Base-by-base conservation (phyloP, 2,329 filamentous ascomycete genomes). In the Diplocarpon mali region DNA sequence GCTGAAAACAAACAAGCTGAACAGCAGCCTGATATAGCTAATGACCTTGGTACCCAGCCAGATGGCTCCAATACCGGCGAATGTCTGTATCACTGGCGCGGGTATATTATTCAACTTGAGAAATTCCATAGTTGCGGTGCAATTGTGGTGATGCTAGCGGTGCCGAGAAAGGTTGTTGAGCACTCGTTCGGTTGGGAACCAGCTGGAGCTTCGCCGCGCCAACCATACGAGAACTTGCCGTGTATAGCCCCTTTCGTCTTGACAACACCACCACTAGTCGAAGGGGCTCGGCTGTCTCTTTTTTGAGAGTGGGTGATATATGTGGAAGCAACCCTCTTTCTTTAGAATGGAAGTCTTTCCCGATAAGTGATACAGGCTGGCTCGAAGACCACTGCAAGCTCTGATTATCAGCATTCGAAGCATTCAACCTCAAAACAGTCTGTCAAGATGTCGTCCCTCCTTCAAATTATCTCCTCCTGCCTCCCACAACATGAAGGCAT, bases 1-100 rank as follows among this genome's bases (percentile, higher is more conserved):
- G 50, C 69, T 69, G 9, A 88, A 69, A 46, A 89, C 61, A 59
- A 89, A 87, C 32, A 82, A 67, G 61, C 77, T 81, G 47, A 84
- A 61, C 38, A 87, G 54, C 32, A 87, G 71, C 50, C 71, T 70
- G 42, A 79, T 53, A 55, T 77, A 77, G 59, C 71, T 76, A 45
- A 80, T 57, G 15, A 75, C 60, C 60, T 78, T 77, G 50, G 64
- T 69, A 49, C 68, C 68, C 37, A 84, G 53, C 53, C 71, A 76
- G 38, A 83, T 61, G 44, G 74, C 73, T 39, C 83, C 83, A 41
- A 80, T 51, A 30, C 65, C 69, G 39, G 65, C 66, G 59, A 67
- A 66, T 3, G 32, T 45, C 5, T 43, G 38, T 9, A 57, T 39
- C 13, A 54, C 38, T 8, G 47, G 27, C 14, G 46, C 50, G 12